Evolutionary conservation across 2,329 filamentous ascomycete species (phyloP), one percentile per base, ranked within the genome.

Genomic region (Venturia pyrina): DNA sequence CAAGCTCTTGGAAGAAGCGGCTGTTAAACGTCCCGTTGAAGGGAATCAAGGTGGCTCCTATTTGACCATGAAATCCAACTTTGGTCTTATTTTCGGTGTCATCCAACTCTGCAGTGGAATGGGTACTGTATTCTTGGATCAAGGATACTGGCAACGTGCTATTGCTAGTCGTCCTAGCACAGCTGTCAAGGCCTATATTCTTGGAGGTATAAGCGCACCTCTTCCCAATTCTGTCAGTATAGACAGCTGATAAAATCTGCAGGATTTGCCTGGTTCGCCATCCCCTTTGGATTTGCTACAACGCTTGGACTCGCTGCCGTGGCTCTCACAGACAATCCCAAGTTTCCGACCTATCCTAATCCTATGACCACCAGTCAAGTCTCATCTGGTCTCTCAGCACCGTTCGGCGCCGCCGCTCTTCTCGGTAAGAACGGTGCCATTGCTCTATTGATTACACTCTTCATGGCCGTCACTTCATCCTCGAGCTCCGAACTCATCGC

Each of bases 231-330:
- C 21, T 11, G 28, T 6, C 24, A 10, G 10, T 15, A 13, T 10
- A 53, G 3, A 5, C 17, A 5, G 48, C 48, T 53, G 5, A 59
- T 13, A 10, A 59, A 10, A 72, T 82, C 3, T 79, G 78, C 28
- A 21, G 79, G 79, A 0, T 70, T 82, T 7, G 79, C 78, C 3
- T 81, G 79, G 76, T 81, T 81, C 67, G 80, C 78, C 5, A 80
- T 82, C n/a, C 80, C 80, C 0, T 81, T 80, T 61, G 76, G 76
- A 1, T 77, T 80, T 67, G 75, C 78, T 0, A 81, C 80, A 1
- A 79, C 78, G 1, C 71, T 81, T 62, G 80, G 80, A 7, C 74
- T 82, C 1, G 73, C 75, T n/a, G 78, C 78, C 0, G 77, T 76
- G 0, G 80, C 79, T 5, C 72, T 81, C 13, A 78, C 75, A 3